These are phyloP conservation scores for Zoysia pacifica DNA, from an alignment of 176 grass and related monocot genomes.

Conservation along the genomic window DNA sequence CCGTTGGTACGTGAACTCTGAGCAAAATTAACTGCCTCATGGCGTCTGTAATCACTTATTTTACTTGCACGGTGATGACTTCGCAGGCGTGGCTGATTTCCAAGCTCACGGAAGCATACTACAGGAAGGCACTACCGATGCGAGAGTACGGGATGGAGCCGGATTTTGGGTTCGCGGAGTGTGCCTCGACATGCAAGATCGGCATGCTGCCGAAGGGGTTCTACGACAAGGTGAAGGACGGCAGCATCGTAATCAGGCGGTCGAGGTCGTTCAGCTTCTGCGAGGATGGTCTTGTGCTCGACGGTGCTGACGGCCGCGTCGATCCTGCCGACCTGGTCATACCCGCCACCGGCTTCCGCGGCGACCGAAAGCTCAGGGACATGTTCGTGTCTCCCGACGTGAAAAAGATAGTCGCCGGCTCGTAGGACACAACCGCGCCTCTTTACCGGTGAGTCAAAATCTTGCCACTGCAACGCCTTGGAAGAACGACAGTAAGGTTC, in stretches of 20 bases:
- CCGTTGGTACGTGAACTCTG: conserved; percentile 39
- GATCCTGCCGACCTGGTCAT: conserved; percentile 56
- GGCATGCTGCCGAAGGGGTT: conserved; percentile 53
- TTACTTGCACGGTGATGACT: not conserved
- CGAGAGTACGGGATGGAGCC: conserved; percentile 58
- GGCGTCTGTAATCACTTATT: too few relatives aligned
- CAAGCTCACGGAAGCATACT: conserved; percentile 41
- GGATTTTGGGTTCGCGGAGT: conserved; percentile 32
- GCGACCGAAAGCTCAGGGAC: conserved; percentile 52
- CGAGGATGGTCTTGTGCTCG: conserved; percentile 51
- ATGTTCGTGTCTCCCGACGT: conserved; percentile 53
- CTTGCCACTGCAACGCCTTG: not conserved
- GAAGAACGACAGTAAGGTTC: not conserved
- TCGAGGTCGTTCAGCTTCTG: conserved; percentile 41
- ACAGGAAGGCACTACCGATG: conserved; percentile 49
- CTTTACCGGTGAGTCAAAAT: conserved; percentile 46
- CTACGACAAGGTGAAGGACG: conserved; percentile 56
- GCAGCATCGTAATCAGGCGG: conserved; percentile 43
- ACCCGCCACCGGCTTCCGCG: conserved; percentile 68
- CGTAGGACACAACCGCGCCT: conserved; percentile 29
- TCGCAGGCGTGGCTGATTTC: conserved; percentile 50
- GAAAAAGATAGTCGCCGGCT: conserved; percentile 45
- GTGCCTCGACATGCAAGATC: conserved; percentile 37
- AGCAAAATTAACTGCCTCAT: too few relatives aligned
- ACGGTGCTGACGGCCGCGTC: not conserved